Conservation (phyloP, 2,329 filamentous ascomycete genomes). For the Aureobasidium namibiae region DNA sequence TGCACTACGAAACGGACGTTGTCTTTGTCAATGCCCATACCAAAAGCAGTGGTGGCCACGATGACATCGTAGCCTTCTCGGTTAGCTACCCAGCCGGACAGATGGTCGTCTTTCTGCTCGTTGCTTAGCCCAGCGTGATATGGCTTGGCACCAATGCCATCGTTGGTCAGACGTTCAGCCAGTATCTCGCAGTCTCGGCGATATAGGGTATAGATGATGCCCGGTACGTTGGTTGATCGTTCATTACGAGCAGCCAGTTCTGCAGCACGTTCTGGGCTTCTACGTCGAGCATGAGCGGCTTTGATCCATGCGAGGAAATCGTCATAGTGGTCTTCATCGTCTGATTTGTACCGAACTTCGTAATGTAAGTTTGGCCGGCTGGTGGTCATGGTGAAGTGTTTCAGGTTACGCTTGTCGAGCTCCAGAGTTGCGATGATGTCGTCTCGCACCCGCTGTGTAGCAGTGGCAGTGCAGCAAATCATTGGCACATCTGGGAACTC, state of each 20-base stretch:
- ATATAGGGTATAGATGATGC: constrained; percentile 73
- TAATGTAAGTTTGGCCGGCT: constrained; percentile 81
- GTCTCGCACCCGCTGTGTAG: constrained; percentile 68
- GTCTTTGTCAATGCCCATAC: constrained; percentile 96
- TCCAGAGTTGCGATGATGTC: constrained; percentile 72
- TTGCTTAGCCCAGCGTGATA: constrained; percentile 64
- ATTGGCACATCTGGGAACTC: constrained; percentile 79
- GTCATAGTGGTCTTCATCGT: constrained; percentile 64
- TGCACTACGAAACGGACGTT: constrained; percentile 92
- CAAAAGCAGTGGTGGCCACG: constrained; percentile 90
- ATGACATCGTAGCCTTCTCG: constrained; percentile 59
- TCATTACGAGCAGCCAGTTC: constrained; percentile 47
- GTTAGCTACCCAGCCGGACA: constrained; percentile 64
- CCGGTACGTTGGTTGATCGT: constrained; percentile 57
- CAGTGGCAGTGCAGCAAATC: constrained; percentile 87
- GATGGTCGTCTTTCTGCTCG: constrained; percentile 59
- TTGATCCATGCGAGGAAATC: constrained; percentile 66
- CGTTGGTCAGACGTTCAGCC: constrained; percentile 54
- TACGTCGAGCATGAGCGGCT: constrained; percentile 61
- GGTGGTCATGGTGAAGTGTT: constrained; percentile 74
- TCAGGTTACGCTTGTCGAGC: constrained; percentile 55
- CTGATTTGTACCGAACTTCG: constrained; percentile 74
- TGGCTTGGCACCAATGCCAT: constrained; percentile 65
- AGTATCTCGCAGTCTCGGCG: constrained; percentile 67
- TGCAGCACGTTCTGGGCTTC: constrained; percentile 46